Evolutionary conservation across 2,329 filamentous ascomycete species (phyloP).

Genomic region (Keithomyces neogunnii): DNA sequence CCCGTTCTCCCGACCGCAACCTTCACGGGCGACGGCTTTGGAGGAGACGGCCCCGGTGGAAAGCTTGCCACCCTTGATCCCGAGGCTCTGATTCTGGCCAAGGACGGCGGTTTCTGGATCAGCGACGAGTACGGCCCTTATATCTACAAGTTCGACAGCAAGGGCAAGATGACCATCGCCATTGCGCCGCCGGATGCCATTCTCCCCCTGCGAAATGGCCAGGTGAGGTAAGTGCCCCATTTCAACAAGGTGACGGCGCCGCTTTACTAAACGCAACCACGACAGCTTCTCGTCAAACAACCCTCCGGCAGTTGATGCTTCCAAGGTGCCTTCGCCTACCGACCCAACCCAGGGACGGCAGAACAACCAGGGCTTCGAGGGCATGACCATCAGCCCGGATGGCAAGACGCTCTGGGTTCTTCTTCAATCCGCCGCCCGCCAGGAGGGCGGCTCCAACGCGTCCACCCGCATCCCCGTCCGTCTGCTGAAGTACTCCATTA

Average conservation of each 20-base stretch:
- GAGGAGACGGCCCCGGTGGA: slow-evolving; percentile 49
- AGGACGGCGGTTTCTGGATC: slow-evolving; percentile 58
- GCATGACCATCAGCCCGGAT: slow-evolving; percentile 52
- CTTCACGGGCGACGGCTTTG: slow-evolving; percentile 61
- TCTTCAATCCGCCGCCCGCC: slow-evolving; percentile 52
- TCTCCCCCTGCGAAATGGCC: slow-evolving; percentile 54
- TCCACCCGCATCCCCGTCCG: slow-evolving; percentile 47
- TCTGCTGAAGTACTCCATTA: slow-evolving; percentile 56
- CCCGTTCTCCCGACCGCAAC: slow-evolving; percentile 54
- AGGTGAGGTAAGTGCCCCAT: slow-evolving; percentile 15
- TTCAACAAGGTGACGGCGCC: not conserved
- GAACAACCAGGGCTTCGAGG: slow-evolving; percentile 73
- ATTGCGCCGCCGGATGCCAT: slow-evolving; percentile 57
- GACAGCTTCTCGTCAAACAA: slow-evolving; percentile 54
- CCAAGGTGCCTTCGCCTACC: slow-evolving; percentile 39
- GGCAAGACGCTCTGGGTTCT: slow-evolving; percentile 57
- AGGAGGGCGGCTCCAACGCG: slow-evolving; percentile 16
- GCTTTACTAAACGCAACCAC: not conserved
- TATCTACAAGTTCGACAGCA: slow-evolving; percentile 53
- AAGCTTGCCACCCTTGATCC: slow-evolving; percentile 52
- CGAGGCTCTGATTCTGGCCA: slow-evolving; percentile 56
- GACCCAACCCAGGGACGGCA: slow-evolving; percentile 53
- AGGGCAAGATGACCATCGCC: slow-evolving; percentile 52
- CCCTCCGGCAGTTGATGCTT: slow-evolving; percentile 50
- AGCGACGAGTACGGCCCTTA: slow-evolving; percentile 65